phyloP scores from a whole-genome alignment of 352 stramenopile genomes.

The Globisporangium polare region DNA sequence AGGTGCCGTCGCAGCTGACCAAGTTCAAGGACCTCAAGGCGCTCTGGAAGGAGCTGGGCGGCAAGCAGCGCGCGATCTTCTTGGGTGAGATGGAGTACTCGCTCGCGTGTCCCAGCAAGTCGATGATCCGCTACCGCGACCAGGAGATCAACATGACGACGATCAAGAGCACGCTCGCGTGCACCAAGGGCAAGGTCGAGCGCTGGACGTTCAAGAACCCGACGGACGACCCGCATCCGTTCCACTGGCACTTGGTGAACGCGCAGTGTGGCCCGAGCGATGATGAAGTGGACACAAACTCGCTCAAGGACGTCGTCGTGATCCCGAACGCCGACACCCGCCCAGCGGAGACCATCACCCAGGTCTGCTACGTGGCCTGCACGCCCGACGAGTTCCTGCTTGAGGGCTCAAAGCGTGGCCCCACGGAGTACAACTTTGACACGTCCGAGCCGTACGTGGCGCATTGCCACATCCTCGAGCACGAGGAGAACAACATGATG shows the following conservation, averaged over 20 bases:
- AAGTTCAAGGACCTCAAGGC: conserved; percentile 50
- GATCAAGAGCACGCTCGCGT: conserved; percentile 43
- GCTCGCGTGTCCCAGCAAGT: conserved; percentile 32
- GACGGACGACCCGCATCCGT: conserved; percentile 68
- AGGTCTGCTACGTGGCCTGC: conserved; percentile 75
- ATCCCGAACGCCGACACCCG: conserved; percentile 57
- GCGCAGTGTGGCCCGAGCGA: conserved; percentile 62
- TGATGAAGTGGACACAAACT: conserved; percentile 64
- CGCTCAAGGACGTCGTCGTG: conserved; percentile 67
- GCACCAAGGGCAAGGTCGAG: conserved; percentile 70
- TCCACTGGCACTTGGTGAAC: conserved; percentile 78
- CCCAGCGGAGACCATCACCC: conserved; percentile 36
- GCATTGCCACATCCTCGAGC: conserved; percentile 75
- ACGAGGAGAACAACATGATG: conserved; percentile 78
- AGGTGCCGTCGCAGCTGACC: conserved; percentile 34
- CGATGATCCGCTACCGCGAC: conserved; percentile 47
- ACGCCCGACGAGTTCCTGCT: conserved; percentile 66
- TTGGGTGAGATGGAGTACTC: conserved; percentile 54
- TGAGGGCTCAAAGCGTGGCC: conserved; percentile 38
- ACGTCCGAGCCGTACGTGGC: conserved; percentile 69
- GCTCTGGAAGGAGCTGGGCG: conserved; percentile 40
- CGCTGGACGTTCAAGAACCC: conserved; percentile 81
- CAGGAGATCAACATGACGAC: conserved; percentile 51
- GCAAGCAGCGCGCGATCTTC: conserved; percentile 48
- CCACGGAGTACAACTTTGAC: conserved; percentile 66